Conservation (phyloP, 2,329 filamentous ascomycete species). For the Exophiala sp. region DNA sequence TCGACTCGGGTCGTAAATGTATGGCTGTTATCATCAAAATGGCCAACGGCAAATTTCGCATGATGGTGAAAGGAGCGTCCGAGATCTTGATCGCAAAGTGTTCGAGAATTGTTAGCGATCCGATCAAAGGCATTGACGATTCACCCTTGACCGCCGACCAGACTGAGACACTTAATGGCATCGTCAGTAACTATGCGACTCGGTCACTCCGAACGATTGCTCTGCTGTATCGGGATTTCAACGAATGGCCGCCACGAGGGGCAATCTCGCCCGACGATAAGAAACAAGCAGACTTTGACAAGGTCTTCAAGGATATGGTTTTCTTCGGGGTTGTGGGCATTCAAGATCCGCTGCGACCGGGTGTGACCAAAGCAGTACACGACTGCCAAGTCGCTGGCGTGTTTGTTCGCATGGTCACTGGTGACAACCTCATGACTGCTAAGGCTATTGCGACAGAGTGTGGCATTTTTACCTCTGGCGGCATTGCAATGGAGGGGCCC, state of each 20-base stretch:
- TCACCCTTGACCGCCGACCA: constrained; percentile 55
- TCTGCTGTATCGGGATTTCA: constrained; percentile 78
- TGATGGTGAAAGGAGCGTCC: constrained; percentile 54
- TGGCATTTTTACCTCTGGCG: constrained; percentile 66
- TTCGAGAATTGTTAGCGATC: constrained; percentile 56
- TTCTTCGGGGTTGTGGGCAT: constrained; percentile 73
- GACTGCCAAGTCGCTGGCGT: constrained; percentile 74
- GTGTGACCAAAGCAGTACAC: constrained; percentile 69
- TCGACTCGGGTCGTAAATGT: constrained; percentile 66
- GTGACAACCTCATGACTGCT: constrained; percentile 76
- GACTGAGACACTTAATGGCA: constrained; percentile 56
- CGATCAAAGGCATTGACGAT: constrained; percentile 52
- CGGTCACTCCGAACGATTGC: constrained; percentile 81
- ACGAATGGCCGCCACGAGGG: constrained; percentile 73
- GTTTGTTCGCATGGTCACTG: constrained; percentile 79
- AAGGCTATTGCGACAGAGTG: constrained; percentile 76
- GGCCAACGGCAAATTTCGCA: constrained; percentile 53
- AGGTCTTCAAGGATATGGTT: constrained; percentile 64
- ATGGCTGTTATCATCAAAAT: constrained; percentile 64
- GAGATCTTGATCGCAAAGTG: constrained; percentile 49
- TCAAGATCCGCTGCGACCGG: constrained; percentile 72
- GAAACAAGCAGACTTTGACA: constrained; percentile 62
- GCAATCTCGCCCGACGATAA: constrained; percentile 56
- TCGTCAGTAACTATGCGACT: constrained; percentile 75
- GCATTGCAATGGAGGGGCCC: constrained; percentile 73